Evolutionary conservation across 1,139 yeast genomes (phyloP), one percentile per base, ranked within the genome.

Genomic region (Candida gigantensis): DNA sequence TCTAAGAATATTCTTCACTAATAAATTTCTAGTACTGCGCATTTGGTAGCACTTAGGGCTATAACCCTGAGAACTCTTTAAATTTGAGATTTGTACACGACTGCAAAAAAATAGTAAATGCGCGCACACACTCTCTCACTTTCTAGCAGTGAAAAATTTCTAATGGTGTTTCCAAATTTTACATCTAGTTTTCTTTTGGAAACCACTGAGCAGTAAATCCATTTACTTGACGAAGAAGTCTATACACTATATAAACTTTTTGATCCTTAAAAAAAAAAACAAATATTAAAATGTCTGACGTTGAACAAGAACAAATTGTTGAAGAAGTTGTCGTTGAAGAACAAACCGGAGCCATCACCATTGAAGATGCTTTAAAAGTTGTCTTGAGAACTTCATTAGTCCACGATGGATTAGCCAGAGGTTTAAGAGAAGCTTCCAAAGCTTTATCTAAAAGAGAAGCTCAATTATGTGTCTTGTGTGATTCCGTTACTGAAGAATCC

Each of bases 381-480:
- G 98, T 92, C 68, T 84, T 92, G 69, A 90, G 96, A 85, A 89
- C 94, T 72, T 84, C 99, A 58, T 84, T 94, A 71, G 88, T 90
- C 68, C 95, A 89, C 82, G 97, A 92, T 73, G 98, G 98, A 77
- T 88, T 92, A 76, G 98, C 97, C 72, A 92, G 99, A 81, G 99
- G 99, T 81, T 85, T 92, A 73, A 92, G 97, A 83, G 98, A 92
- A 81, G 95, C 97, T 58, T 87, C 97, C 68, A 92, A 92, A 87
- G 97, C 97, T 72, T 84, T 92, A 62, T 81, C 96, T 68, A 87
- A 86, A 73, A 84, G 96, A 72, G 94, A 89, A 77, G 99, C 97
- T 59, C 96, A 90, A 77, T 82, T 94, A 70, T 86, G 94, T 78
- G 96, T 92, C 67, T 81, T 92, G 63, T 89, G 95, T 75, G 97